Conservation (phyloP, 305 asterid species). For the Fraxinus xanthoxyloides region DNA sequence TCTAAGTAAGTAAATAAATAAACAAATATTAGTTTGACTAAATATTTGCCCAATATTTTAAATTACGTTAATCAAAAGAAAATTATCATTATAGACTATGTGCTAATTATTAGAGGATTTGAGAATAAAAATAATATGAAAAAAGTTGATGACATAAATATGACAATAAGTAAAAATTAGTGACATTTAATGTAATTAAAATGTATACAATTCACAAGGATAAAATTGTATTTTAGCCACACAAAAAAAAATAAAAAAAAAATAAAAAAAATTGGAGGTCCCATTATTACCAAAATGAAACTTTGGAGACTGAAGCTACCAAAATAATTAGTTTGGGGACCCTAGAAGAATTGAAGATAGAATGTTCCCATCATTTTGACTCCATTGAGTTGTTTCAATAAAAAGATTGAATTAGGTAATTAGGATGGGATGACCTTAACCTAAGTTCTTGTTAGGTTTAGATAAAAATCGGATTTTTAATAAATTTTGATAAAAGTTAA, state of each 20-base stretch:
- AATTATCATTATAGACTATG: too few species aligned
- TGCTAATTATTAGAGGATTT: not conserved
- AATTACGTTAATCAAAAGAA: too few species aligned
- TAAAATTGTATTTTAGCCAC: not conserved
- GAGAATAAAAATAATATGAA: not conserved
- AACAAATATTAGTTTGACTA: too few species aligned
- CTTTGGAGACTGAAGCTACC: not conserved
- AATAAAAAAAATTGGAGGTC: not conserved
- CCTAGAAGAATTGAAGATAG: not conserved
- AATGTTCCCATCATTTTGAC: too few species aligned
- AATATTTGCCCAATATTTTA: too few species aligned
- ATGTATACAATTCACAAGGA: not conserved
- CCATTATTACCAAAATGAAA: not conserved
- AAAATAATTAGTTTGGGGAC: not conserved
- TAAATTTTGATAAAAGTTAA: too few species aligned
- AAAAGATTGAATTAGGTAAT: too few species aligned
- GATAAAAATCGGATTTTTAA: too few species aligned
- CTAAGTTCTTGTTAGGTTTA: too few species aligned
- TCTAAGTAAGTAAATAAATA: too few species aligned
- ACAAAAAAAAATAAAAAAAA: not conserved
- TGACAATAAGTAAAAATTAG: not conserved
- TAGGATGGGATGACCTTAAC: not conserved
- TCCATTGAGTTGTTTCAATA: too few species aligned
- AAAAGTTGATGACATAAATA: not conserved
- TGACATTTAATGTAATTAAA: not conserved